These are phyloP conservation scores for Harringtonia lauricola DNA, from an alignment of 2,329 filamentous ascomycete species.

Conservation along the genomic window DNA sequence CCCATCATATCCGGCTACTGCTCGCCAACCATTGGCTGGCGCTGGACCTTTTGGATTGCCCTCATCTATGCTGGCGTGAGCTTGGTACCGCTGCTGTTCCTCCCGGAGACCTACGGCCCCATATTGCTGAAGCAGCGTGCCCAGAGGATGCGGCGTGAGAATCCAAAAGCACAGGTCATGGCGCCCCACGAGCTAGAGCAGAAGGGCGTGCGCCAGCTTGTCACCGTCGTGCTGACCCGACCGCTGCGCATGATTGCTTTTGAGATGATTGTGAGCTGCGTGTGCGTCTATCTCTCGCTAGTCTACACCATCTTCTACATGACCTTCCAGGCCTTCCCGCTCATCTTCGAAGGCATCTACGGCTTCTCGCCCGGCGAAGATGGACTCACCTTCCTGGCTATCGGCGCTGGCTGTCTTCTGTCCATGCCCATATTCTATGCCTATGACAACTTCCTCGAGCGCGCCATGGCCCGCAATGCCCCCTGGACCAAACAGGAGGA, in stretches of 20 bases:
- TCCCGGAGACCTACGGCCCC: slow-evolving; percentile 55
- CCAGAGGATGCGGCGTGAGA: slow-evolving; percentile 40
- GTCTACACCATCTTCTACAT: slow-evolving; percentile 59
- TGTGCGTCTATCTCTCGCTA: slow-evolving; percentile 60
- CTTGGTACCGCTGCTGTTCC: slow-evolving; percentile 46
- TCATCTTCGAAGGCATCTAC: slow-evolving; percentile 57
- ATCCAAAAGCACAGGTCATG: slow-evolving; percentile 30
- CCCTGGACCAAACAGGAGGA: slow-evolving; percentile 53
- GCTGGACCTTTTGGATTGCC: slow-evolving; percentile 61
- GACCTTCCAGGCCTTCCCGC: slow-evolving; percentile 65
- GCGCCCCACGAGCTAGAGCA: slow-evolving; percentile 54
- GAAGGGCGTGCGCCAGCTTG: slow-evolving; percentile 42
- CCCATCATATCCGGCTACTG: slow-evolving; percentile 56
- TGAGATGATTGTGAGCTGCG: slow-evolving; percentile 63
- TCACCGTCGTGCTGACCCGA: slow-evolving; percentile 59
- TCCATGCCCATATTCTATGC: slow-evolving; percentile 49
- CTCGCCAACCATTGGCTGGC: slow-evolving; percentile 48
- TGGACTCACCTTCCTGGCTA: slow-evolving; percentile 58
- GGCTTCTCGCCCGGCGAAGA: slow-evolving; percentile 50
- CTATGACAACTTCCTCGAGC: slow-evolving; percentile 51
- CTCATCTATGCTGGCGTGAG: slow-evolving; percentile 56
- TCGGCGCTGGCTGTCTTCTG: slow-evolving; percentile 51
- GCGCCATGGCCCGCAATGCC: slow-evolving; percentile 35
- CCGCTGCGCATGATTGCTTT: slow-evolving; percentile 61
- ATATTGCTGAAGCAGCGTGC: slow-evolving; percentile 48